phyloP scores from a whole-genome alignment of 1,284 basidiomycete genomes.

The Rhizopogon parksii region DNA sequence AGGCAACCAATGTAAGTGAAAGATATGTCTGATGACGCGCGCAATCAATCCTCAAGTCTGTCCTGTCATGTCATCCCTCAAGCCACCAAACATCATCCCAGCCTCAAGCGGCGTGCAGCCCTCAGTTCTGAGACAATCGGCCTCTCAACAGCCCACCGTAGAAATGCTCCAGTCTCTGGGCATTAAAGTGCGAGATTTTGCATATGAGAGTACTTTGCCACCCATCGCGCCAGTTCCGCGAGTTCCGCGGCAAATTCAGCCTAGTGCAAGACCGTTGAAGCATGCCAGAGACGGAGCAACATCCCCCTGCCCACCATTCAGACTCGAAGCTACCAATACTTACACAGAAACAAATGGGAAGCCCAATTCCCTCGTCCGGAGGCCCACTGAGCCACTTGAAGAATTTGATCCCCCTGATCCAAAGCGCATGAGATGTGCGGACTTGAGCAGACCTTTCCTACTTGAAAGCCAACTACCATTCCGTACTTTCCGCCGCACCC shows the following conservation, averaged over 20 bases:
- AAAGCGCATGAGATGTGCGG: conserved; percentile 24
- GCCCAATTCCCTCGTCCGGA: conserved; percentile 33
- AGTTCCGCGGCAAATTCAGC: conserved; percentile 40
- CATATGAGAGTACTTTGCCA: conserved; percentile 57
- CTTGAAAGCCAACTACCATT: conserved; percentile 11
- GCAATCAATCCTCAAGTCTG: conserved; percentile 26
- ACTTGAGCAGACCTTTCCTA: conserved; percentile 18
- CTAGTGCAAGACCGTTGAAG: conserved; percentile 32
- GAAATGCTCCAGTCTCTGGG: conserved; percentile 38
- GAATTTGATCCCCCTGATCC: conserved; percentile 21
- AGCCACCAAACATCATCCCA: conserved; percentile 11
- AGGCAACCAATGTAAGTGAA: conserved; percentile 25
- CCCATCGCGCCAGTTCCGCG: conserved; percentile 43
- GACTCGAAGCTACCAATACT: conserved; percentile 8
- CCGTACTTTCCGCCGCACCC: neutral
- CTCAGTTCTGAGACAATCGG: conserved; percentile 3
- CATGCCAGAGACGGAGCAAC: conserved; percentile 26
- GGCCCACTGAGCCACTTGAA: conserved; percentile 44
- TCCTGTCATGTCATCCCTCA: conserved; percentile 14
- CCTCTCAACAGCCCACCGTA: conserved; percentile 30
- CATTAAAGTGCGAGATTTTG: conserved; percentile 68
- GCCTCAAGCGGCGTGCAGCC: conserved; percentile 8
- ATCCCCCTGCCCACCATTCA: neutral
- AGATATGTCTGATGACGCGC: conserved; percentile 20
- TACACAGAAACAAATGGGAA: conserved; percentile 19